Evolutionary conservation across 2,329 filamentous ascomycete genomes (phyloP).

Genomic region (Diaporthe amygdali): DNA sequence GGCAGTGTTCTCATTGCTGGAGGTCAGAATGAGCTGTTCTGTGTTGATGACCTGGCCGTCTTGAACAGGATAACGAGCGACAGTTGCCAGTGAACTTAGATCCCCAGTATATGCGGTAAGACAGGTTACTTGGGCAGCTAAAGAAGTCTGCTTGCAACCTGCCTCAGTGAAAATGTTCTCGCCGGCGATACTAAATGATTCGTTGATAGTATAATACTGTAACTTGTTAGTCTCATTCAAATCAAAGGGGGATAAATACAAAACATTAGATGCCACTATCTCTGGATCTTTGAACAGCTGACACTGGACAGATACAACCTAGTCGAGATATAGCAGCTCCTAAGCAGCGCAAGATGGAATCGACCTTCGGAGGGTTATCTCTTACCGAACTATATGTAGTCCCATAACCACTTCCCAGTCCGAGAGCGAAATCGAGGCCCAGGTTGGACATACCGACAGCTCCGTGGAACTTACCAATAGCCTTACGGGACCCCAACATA

Average conservation of each 20-base stretch:
- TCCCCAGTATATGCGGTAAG: neutral
- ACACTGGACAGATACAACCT: neutral
- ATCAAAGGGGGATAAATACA: neutral
- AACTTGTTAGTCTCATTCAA: neutral
- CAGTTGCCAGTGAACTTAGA: neutral
- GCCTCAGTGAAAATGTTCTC: neutral
- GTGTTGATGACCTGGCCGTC: neutral
- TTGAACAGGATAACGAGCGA: neutral
- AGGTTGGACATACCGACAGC: neutral
- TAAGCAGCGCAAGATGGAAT: neutral
- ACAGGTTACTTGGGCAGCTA: neutral
- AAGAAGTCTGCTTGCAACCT: neutral
- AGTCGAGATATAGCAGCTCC: neutral
- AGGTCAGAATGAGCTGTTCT: neutral
- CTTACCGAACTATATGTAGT: constrained; percentile 5
- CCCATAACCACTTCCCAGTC: neutral
- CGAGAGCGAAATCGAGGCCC: neutral
- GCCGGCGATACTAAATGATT: neutral
- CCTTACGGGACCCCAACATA: neutral
- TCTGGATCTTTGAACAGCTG: neutral
- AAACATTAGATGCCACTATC: neutral
- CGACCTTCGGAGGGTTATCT: neutral
- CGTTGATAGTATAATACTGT: neutral
- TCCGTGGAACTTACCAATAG: neutral
- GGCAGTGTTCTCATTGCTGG: neutral